Evolutionary conservation across 2,329 filamentous ascomycete genomes (phyloP).

Genomic region (Thielaviopsis euricoi): DNA sequence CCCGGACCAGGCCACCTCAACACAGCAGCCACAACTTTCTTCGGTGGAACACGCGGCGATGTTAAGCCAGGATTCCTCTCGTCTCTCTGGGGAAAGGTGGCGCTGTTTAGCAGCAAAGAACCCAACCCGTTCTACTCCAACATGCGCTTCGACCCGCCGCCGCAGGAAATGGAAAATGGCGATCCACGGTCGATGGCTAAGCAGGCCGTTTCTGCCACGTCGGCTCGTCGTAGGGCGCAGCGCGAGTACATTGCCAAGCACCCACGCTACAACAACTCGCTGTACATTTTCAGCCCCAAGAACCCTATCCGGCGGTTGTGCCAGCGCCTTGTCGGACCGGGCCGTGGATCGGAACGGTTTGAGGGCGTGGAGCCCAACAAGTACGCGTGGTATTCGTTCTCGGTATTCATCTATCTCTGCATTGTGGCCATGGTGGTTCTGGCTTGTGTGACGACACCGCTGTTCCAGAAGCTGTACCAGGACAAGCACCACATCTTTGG

Average conservation of each 20-base stretch:
- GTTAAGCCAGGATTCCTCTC: slow-evolving; percentile 43
- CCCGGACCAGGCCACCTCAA: slow-evolving; percentile 17
- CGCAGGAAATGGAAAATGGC: slow-evolving; percentile 42
- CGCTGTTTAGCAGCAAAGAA: slow-evolving; percentile 46
- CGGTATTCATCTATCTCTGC: slow-evolving; percentile 79
- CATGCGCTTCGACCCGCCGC: slow-evolving; percentile 48
- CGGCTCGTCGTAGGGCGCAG: slow-evolving; percentile 72
- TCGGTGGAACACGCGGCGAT: slow-evolving; percentile 20
- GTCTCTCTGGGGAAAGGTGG: slow-evolving; percentile 41
- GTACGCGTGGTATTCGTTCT: slow-evolving; percentile 82
- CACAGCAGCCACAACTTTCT: slow-evolving; percentile 15
- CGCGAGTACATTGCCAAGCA: slow-evolving; percentile 77
- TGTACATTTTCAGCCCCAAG: slow-evolving; percentile 69
- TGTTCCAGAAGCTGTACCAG: slow-evolving; percentile 86
- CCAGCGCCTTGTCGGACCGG: slow-evolving; percentile 80
- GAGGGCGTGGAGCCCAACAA: slow-evolving; percentile 84
- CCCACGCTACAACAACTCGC: slow-evolving; percentile 79
- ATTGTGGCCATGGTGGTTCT: slow-evolving; percentile 97
- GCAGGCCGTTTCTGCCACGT: slow-evolving; percentile 71
- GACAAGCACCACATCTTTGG: slow-evolving; percentile 27
- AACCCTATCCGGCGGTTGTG: slow-evolving; percentile 70
- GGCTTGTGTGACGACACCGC: slow-evolving; percentile 81
- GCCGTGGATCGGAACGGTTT: slow-evolving; percentile 69
- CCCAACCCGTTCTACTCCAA: slow-evolving; percentile 92
- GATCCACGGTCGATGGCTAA: slow-evolving; percentile 80